These are phyloP conservation scores for Casaregolazyma lundiana DNA, from an alignment of 1,139 yeast genomes.

Conservation along the genomic window DNA sequence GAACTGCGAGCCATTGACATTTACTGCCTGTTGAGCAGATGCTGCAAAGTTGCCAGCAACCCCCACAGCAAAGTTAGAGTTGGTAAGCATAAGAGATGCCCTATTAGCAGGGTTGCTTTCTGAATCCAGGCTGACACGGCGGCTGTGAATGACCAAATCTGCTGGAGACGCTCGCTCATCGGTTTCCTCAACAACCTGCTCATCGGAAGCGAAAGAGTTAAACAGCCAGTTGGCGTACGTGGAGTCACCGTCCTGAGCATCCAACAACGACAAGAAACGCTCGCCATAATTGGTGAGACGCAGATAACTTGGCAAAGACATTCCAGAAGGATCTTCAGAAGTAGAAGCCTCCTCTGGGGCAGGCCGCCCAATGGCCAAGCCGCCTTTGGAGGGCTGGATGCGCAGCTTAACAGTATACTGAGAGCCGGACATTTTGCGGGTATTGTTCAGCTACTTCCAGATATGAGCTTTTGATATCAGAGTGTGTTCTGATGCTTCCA, in stretches of 20 bases:
- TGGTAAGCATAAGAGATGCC: slow-evolving; percentile 3
- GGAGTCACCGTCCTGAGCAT: slow-evolving; percentile 1
- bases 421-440: slow-evolving; percentile 1
- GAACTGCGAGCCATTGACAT: slow-evolving; percentile 14
- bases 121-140: slow-evolving; percentile 3
- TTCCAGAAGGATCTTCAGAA: neutral
- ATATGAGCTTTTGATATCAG: too few relatives aligned
- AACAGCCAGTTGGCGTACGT: slow-evolving; percentile 8
- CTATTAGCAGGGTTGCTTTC: neutral
- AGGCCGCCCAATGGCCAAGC: neutral
- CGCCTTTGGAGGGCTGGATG: slow-evolving; percentile 1
- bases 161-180: neutral
- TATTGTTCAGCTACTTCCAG: too few relatives aligned
- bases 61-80: slow-evolving; percentile 3
- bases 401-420: slow-evolving; percentile 9
- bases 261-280: slow-evolving; percentile 14
- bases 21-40: slow-evolving; percentile 5
- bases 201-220: slow-evolving; percentile 3
- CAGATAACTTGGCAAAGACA: slow-evolving; percentile 23
- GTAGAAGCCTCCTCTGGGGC: neutral
- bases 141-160: slow-evolving; percentile 4
- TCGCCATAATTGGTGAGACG: slow-evolving; percentile 28
- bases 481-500: too few relatives aligned
- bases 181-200: neutral
- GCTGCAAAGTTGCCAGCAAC: slow-evolving; percentile 7